A percentile compares a stretch with the other conserved stretches of the same genome.
Evolutionary conservation across 371 early-diverging fungal genomes (phyloP).

Genomic region (Mortierella sp.): DNA sequence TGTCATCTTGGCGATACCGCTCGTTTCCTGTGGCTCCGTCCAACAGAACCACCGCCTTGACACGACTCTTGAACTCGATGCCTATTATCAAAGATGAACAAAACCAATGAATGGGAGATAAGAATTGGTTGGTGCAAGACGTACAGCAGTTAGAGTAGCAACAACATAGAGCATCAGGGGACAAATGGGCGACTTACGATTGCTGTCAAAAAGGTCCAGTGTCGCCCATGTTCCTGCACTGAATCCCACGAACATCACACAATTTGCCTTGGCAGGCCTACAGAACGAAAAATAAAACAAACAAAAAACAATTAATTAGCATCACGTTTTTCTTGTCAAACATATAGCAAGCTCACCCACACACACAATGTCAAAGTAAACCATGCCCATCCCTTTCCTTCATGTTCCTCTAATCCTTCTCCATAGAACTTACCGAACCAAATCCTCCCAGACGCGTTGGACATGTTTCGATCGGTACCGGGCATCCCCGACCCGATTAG

Average conservation of each 20-base stretch:
- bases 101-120: background rate
- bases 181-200: background rate
- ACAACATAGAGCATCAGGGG: too few relatives aligned
- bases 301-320: background rate
- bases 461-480: conserved; percentile 33
- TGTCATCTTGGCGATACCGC: background rate
- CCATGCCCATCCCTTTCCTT: too few relatives aligned
- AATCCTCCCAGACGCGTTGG: conserved; percentile 42
- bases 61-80: conserved; percentile 23
- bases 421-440: conserved; percentile 33
- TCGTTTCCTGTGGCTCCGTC: conserved; percentile 20
- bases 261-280: conserved; percentile 24
- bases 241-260: conserved; percentile 39
- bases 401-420: too few relatives aligned
- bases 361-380: background rate
- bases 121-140: background rate
- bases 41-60: conserved; percentile 26
- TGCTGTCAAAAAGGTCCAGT: conserved; percentile 18
- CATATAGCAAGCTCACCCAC: background rate
- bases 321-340: too few relatives aligned
- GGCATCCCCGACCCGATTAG: conserved; percentile 20
- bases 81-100: conserved; percentile 2
- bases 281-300: background rate
- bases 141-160: background rate
- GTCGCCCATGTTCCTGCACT: conserved; percentile 39